Evolutionary conservation across 2,329 filamentous ascomycete species (phyloP), one percentile per base, ranked within the genome.

Genomic region (Ophiosphaerella narmari): DNA sequence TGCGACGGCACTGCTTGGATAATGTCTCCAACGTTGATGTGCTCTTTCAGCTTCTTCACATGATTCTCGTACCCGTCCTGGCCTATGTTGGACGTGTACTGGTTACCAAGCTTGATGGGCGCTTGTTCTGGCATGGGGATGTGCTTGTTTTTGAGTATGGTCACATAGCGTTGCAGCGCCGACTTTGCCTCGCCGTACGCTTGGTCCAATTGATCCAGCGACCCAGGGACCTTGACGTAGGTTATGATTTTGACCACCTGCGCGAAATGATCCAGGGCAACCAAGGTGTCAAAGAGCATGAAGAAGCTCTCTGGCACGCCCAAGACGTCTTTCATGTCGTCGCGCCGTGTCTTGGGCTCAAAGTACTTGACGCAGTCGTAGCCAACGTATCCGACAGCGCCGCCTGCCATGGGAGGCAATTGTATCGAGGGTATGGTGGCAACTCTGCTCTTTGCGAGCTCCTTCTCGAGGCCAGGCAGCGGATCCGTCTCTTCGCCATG

Each of bases 351-450:
- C 81, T 92, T 95, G 54, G 94, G 94, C 80, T 99, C 94, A 63
- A 99, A 99, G 76, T 97, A 97, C 68, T 88, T 87, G 65, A 99
- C 90, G 74, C 94, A 99, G 72, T 99, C 94, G 70, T 99, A 99
- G 45, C 92, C 92, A 5, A 97, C 91, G 73, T 97, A 99, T 52
- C 94, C 94, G 65, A 99, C 91, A 11, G 92, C 94, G 42, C 94
- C 94, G 35, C 92, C 94, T 0, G 90, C 90, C 76, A 99, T 79
- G 23, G 90, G 89, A 43, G 94, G 94, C 33, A 99, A 81, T 64
- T 83, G 84, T 66, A 97, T 78, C 1, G 87, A 90, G 0, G 94
- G 92, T 3, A 99, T 85, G 35, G 89, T 84, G 31, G 91, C 89
- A 56, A 97, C 90, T 23, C 90, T 84, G 72, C 86, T 88, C 67